These are phyloP conservation scores for Parachaetomium inaequale DNA, from an alignment of 495 filamentous ascomycete species.

Conservation along the genomic window DNA sequence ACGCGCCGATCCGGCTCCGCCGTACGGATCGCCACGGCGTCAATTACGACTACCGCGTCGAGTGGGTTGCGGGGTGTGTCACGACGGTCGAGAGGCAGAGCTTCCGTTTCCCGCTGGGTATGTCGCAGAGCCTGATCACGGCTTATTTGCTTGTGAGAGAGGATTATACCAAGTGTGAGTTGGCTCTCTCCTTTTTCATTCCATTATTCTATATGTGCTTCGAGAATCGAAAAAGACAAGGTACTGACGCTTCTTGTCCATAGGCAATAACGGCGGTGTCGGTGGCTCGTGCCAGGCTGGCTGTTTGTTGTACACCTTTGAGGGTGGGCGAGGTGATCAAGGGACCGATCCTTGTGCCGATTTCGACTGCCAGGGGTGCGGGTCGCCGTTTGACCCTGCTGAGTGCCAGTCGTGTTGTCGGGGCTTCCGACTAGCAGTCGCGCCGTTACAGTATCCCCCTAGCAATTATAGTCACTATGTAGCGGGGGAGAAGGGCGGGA, in stretches of 20 bases:
- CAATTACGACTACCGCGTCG: conserved; percentile 14
- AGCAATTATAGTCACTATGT: conserved; percentile 11
- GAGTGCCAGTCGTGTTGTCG: background rate
- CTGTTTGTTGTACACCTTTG: conserved; percentile 14
- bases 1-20: conserved; percentile 4
- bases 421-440: background rate
- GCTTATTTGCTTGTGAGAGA: conserved; percentile 16
- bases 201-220: background rate
- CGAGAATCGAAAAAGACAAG: background rate
- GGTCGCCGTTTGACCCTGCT: background rate
- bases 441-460: background rate
- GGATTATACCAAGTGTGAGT: conserved; percentile 15
- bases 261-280: conserved; percentile 14
- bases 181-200: background rate
- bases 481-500: background rate
- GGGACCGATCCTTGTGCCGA: background rate
- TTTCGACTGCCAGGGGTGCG: background rate
- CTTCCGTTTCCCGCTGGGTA: conserved; percentile 12
- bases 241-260: conserved; percentile 3
- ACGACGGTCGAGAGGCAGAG: conserved; percentile 11
- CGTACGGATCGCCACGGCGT: conserved; percentile 1
- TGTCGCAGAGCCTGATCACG: conserved; percentile 2
- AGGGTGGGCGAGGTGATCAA: conserved; percentile 7
- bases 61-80: conserved; percentile 14
- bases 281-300: conserved; percentile 10